Base-by-base conservation (phyloP, 1,284 basidiomycete genomes). In the Rhodotorula sp. region DNA sequence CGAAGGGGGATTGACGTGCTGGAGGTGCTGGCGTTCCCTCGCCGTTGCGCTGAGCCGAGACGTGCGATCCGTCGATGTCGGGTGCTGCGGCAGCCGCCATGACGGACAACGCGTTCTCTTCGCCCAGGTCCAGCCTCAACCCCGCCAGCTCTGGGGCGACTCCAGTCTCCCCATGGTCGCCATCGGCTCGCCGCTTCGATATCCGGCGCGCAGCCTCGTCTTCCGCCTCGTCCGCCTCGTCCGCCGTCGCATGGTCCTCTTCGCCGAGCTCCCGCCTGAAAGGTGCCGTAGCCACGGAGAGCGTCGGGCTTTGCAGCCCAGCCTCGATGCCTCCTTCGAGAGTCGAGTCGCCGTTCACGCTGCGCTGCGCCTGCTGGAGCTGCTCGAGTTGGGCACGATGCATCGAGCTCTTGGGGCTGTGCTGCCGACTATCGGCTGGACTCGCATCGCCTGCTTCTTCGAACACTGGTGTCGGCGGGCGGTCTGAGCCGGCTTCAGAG, bases 231-330 rank as follows among this genome's bases (percentile, higher is more conserved):
- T 30, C 81, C 24, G 28, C 20, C 5, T 81, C 76, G 9, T 83
- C 77, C 56, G 87, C 87, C 74, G 86, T 87, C 24, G 81, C 76
- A 9, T 83, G 77, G 57, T 87, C 87, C 72, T 92, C 91, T 57
- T 93, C 91, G 7, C 86, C 85, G 48, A 91, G 80, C 2, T 85
- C 87, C 59, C 92, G 84, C 40, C 93, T 85, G 78, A 96, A 95
- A 8, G 93, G 93, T 0, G 89, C 91, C 28, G 55, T 57, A 16
- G 60, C 60, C 3, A 88, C 75, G 9, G 54, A 82, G 48, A 92
- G 81, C 16, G 89, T 91, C 56, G 88, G 86, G 55, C 85, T 85
- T 75, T 65, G 64, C 22, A 62, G 50, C 24, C 52, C 26, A 54
- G 55, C 16, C 20, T 31, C 11, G 8, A 13, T 28, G 47, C 24